Conservation (phyloP, 1,139 yeast genomes). For the Debaryomycetaceae sp. region DNA sequence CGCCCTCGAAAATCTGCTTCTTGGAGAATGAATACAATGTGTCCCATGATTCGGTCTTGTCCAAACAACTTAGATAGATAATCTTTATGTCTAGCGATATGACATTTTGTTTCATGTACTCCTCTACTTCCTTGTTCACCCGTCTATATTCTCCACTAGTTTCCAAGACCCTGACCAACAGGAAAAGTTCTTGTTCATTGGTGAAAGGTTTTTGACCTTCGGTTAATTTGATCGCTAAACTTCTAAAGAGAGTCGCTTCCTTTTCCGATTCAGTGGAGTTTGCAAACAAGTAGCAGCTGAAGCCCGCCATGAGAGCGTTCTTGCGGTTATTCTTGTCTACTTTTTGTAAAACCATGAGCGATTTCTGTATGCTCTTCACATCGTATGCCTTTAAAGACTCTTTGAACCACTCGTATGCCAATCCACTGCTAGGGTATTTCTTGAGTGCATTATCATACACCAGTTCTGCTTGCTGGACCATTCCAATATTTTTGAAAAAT, state of each 20-base stretch:
- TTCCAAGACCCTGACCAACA: slow-evolving; percentile 46
- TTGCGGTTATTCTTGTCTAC: slow-evolving; percentile 22
- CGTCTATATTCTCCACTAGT: slow-evolving; percentile 26
- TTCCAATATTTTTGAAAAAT: slow-evolving; percentile 34
- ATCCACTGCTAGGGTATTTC: slow-evolving; percentile 45
- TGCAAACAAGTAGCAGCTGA: slow-evolving; percentile 33
- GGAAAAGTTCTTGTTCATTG: slow-evolving; percentile 57
- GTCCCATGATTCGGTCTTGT: slow-evolving; percentile 37
- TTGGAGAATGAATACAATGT: slow-evolving; percentile 30
- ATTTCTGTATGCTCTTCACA: slow-evolving; percentile 41
- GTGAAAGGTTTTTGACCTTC: slow-evolving; percentile 41
- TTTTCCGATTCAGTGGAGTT: slow-evolving; percentile 23
- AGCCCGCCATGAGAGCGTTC: slow-evolving; percentile 48
- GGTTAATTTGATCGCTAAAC: slow-evolving; percentile 53
- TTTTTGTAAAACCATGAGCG: slow-evolving; percentile 41
- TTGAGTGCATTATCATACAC: slow-evolving; percentile 57
- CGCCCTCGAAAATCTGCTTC: slow-evolving; percentile 35
- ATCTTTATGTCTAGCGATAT: slow-evolving; percentile 57
- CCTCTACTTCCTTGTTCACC: slow-evolving; percentile 26
- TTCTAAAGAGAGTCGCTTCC: slow-evolving; percentile 47
- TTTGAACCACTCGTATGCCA: slow-evolving; percentile 49
- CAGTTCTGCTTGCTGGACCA: slow-evolving; percentile 32
- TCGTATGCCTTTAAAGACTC: slow-evolving; percentile 35
- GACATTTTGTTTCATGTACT: slow-evolving; percentile 34
- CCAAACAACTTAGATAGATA: slow-evolving; percentile 45